phyloP scores from a whole-genome alignment of 257 asterid genomes.

The Agastache rugosa region DNA sequence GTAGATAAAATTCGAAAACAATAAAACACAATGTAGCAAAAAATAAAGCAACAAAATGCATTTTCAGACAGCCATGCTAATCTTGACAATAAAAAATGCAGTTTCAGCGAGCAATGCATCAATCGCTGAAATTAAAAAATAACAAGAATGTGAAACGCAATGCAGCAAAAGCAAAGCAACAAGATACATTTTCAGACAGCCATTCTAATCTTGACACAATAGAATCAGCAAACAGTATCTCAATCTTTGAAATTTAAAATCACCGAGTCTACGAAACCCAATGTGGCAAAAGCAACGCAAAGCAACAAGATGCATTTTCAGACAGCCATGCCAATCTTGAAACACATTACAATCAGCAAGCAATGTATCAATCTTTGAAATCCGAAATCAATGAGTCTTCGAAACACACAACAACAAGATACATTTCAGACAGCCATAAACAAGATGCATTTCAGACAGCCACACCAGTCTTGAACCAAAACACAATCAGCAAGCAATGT shows the following conservation, averaged over 20 bases:
- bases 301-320: conserved; percentile 7
- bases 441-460: conserved; percentile 18
- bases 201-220: neutral
- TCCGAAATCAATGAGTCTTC: neutral
- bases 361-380: neutral
- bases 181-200: conserved; percentile 17
- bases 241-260: neutral
- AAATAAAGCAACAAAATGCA: conserved; percentile 9
- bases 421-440: conserved; percentile 17
- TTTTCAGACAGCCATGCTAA: conserved; percentile 5
- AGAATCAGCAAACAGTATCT: neutral
- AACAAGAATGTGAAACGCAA: neutral
- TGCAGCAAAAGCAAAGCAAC: neutral
- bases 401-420: conserved; percentile 3
- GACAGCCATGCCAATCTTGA: neutral
- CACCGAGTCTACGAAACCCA: neutral
- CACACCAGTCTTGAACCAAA: neutral
- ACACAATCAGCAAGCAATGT: neutral
- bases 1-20: neutral
- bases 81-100: neutral
- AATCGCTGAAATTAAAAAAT: neutral
- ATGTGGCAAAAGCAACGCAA: conserved; percentile 9
- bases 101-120: neutral
- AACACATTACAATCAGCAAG: neutral
- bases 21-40: neutral